Conservation (phyloP, 2,329 filamentous ascomycete species). For the Penicillium glabrum region DNA sequence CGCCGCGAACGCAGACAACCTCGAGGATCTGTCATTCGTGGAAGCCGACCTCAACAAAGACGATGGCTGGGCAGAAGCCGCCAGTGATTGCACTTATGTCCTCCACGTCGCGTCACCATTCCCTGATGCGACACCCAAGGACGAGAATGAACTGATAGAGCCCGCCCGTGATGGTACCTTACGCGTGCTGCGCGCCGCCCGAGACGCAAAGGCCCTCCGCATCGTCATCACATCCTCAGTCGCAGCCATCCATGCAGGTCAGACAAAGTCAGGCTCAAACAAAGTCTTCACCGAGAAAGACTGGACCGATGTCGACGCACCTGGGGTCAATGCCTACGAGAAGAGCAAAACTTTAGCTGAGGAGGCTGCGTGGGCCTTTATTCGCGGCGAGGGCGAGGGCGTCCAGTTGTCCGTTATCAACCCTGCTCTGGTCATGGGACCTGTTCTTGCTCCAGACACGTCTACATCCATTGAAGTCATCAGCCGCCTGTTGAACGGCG, state of each 20-base stretch:
- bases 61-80: conserved; percentile 6
- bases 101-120: conserved; percentile 10
- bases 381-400: neutral
- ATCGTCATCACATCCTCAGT: conserved; percentile 10
- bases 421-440: conserved; percentile 2
- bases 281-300: conserved; percentile 4
- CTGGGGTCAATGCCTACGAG: neutral
- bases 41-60: conserved; percentile 10
- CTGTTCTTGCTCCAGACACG: conserved; percentile 1
- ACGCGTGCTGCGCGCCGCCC: conserved; percentile 6
- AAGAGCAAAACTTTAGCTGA: conserved; percentile 12
- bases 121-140: neutral
- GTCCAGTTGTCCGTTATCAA: conserved; percentile 9
- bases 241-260: conserved; percentile 2
- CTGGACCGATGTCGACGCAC: conserved; percentile 1
- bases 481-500: conserved; percentile 2
- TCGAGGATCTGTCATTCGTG: conserved; percentile 2
- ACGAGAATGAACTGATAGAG: conserved; percentile 7
- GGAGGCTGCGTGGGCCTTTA: conserved; percentile 3
- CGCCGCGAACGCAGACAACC: neutral
- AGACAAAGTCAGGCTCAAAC: neutral
- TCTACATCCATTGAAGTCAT: conserved; percentile 7
- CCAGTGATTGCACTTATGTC: conserved; percentile 5
- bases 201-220: conserved; percentile 5
- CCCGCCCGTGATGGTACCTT: conserved; percentile 10